Evolutionary conservation across 2,329 filamentous ascomycete species (phyloP), one percentile per base, ranked within the genome.

Genomic region (Pseudocercospora crystallina): DNA sequence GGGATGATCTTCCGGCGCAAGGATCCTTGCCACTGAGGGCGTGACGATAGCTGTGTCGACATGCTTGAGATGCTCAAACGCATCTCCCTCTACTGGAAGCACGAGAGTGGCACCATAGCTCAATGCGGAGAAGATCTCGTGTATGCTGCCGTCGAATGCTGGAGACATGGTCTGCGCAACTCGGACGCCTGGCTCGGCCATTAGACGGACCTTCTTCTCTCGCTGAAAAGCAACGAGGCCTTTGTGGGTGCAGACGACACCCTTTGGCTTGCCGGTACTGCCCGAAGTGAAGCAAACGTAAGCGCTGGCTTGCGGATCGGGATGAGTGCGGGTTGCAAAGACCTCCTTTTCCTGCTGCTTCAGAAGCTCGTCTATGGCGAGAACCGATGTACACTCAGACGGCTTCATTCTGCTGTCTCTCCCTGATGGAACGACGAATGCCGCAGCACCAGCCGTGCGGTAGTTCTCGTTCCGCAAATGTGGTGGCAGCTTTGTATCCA

Each of bases 271-370:
- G 11, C 43, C 43, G 8, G 43, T 47, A 3, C 33, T 38, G 33
- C 43, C 43, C 3, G 43, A 47, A 38, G 43, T 47, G 33, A 47
- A 47, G 35, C 43, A 47, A 26, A 47, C 32, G 29, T 47, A 47
- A 15, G 39, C 17, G 10, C n/a, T 11, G 8, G 26, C 29, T 5
- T 17, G 14, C n/a, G 26, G 43, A 11, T 39, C 34, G 9, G 31
- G 43, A 35, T 13, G 9, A 17, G 43, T 34, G 9, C 29, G 17
- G 11, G 35, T 35, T 5, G 43, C 30, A 36, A 4, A 26, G 3
- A 7, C 20, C 20, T 26, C 20, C 4, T 7, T 26, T 26, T 26
- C 20, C 7, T 3, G 20, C 20, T 4, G 20, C 20, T 26, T 26
- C 4, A 26, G 20, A 26, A 26, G 3, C 20, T 26, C 20, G 20